Evolutionary conservation across 768 basidiomycete species (phyloP), one percentile per base, ranked within the genome.

Genomic region (Mycena albidolilacea): DNA sequence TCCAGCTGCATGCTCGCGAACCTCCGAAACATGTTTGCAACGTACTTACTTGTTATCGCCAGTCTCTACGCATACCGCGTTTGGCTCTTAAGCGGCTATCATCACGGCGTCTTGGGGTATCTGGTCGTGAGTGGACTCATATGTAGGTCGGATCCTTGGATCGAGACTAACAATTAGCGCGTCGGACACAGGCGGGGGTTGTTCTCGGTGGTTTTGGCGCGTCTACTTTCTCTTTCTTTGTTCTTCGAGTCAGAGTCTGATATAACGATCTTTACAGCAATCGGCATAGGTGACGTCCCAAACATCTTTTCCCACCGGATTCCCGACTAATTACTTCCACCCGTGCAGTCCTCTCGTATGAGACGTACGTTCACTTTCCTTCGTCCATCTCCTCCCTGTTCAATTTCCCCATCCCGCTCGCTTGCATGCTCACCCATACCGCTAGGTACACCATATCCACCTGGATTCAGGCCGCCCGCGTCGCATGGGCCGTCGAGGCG

Each of bases 11-110:
- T 30, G 11, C 59, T 19, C 46, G 17, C 48, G 55, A 14, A 64
- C 39, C 10, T 21, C 30, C 30, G 30, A 30, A 30, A 30, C 30
- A 30, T 30, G 30, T 30, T 30, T 30, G 30, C 30, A 3, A 30
- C 30, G 30, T 30, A 30, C 59, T 66, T n/a, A 17, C n/a, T 41
- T 37, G 30, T 21, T 55, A 39, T 35, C 15, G 7, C 55, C 54
- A 87, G 87, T 70, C 74, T 87, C 21, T 88, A 88, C 58, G 81
- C 86, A 6, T 81, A 81, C 67, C 84, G 87, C 5, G 84, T 87
- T 6, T 88, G 87, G 86, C 78, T 84, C 58, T 82, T 85, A 39
- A 76, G 84, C 64, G 84, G 83, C 41, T 84, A 81, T 67, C 84
- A 84, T 72, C 78, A 77, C 46, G 82, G 84, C 7, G 57, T 82